Evolutionary conservation across 495 filamentous ascomycete species (phyloP).

Genomic region (Aspergillus cavernicola): DNA sequence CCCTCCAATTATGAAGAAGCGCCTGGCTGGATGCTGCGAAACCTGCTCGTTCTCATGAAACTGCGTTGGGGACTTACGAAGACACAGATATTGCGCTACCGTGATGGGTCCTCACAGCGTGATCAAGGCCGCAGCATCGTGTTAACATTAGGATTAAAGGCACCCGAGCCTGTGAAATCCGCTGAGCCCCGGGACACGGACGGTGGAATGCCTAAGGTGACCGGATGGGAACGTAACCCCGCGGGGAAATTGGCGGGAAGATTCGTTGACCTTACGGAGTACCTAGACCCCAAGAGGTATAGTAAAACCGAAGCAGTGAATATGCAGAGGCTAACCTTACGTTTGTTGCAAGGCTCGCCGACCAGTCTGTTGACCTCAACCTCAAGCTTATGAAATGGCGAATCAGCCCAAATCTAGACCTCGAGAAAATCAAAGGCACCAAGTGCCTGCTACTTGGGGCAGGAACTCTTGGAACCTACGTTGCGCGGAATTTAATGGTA

Average conservation of each 20-base stretch:
- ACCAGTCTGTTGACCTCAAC: conserved; percentile 96
- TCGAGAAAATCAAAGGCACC: conserved; percentile 84
- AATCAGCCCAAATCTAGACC: conserved; percentile 80
- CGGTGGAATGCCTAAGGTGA: conserved; percentile 71
- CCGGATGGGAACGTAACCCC: conserved; percentile 88
- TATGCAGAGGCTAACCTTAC: background rate
- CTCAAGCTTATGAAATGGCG: conserved; percentile 99
- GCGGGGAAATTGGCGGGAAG: conserved; percentile 70
- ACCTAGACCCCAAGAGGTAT: conserved; percentile 82
- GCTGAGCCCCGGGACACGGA: conserved; percentile 19
- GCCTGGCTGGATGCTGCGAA: conserved; percentile 90
- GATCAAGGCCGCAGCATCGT: conserved; percentile 79
- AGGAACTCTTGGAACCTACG: conserved; percentile 90
- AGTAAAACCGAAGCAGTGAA: background rate
- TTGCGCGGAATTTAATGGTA: conserved; percentile 80
- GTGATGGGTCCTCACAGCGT: conserved; percentile 70
- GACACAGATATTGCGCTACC: conserved; percentile 85
- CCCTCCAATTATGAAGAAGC: conserved; percentile 82
- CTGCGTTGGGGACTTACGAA: conserved; percentile 73
- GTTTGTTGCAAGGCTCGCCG: conserved; percentile 58
- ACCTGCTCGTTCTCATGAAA: conserved; percentile 80
- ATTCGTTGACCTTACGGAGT: conserved; percentile 75
- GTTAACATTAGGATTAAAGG: conserved; percentile 59
- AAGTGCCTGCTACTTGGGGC: conserved; percentile 93
- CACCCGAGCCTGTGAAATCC: conserved; percentile 18